Conservation (phyloP, 345 rosid genomes). For the Acer negundo region DNA sequence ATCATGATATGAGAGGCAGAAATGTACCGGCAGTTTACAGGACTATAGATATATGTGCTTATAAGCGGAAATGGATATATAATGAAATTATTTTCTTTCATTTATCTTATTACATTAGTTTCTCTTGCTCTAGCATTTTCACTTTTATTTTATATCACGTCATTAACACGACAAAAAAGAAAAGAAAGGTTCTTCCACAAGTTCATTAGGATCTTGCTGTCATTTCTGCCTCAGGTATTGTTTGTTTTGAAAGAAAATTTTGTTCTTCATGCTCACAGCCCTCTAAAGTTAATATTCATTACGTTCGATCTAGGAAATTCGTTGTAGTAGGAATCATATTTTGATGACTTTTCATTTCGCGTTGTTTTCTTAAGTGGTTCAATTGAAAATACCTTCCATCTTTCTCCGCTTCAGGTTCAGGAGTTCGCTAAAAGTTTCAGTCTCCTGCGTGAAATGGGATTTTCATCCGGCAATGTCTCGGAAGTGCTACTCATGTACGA, state of each 20-base stretch:
- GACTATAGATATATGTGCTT: no score
- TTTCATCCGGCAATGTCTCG: constrained; percentile 60
- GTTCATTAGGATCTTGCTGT: neutral
- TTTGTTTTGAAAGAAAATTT: neutral
- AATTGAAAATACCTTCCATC: no score
- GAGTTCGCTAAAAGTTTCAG: constrained; percentile 65
- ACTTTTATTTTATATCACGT: neutral
- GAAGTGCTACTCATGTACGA: constrained; percentile 69
- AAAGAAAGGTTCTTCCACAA: neutral
- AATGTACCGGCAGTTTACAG: no score
- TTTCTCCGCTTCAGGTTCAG: constrained; percentile 46
- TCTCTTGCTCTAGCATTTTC: neutral
- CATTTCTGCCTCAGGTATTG: neutral
- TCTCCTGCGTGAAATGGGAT: constrained; percentile 78
- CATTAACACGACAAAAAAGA: neutral
- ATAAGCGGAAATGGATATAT: no score
- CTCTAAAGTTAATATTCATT: neutral
- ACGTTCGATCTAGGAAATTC: neutral
- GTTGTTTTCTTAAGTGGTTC: neutral
- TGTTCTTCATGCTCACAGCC: neutral
- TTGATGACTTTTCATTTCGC: neutral
- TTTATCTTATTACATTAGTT: neutral
- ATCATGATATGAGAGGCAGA: no score
- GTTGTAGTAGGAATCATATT: neutral
- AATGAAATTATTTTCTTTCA: no score